Conservation (phyloP, 352 stramenopile species). For the Nothophytophthora sp. region DNA sequence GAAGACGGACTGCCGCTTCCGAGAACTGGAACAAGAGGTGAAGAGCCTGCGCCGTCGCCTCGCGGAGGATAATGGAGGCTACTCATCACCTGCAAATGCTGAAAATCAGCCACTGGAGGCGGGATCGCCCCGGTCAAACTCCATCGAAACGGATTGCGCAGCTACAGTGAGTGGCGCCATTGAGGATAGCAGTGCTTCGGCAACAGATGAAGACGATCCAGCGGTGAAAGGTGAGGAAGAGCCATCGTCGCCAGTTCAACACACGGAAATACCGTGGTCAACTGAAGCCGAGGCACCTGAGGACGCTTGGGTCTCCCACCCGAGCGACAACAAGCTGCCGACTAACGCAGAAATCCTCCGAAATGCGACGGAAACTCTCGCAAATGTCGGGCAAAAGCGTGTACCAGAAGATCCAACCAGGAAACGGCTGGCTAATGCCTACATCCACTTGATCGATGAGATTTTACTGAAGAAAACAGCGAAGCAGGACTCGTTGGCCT, state of each 20-base stretch:
- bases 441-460: not conserved
- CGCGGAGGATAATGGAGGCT: not conserved
- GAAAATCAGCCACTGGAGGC: no score
- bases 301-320: no score
- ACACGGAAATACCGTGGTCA: no score
- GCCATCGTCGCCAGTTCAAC: no score
- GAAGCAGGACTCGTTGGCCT: not conserved
- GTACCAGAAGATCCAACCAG: not conserved
- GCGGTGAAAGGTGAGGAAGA: not conserved
- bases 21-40: not conserved
- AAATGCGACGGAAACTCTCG: not conserved
- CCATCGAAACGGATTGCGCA: no score
- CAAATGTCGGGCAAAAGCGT: not conserved
- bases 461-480: slow-evolving; percentile 1
- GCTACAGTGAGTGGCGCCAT: no score
- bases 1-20: not conserved
- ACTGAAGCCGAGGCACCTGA: no score
- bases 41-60: not conserved
- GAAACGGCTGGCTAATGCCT: not conserved
- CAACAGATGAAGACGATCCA: not conserved
- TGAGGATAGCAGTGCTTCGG: not conserved
- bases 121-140: no score
- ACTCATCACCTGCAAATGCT: no score
- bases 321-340: not conserved
- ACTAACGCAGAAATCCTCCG: not conserved